Conservation (phyloP, 2,329 filamentous ascomycete species). For the Curvularia verruculosa region DNA sequence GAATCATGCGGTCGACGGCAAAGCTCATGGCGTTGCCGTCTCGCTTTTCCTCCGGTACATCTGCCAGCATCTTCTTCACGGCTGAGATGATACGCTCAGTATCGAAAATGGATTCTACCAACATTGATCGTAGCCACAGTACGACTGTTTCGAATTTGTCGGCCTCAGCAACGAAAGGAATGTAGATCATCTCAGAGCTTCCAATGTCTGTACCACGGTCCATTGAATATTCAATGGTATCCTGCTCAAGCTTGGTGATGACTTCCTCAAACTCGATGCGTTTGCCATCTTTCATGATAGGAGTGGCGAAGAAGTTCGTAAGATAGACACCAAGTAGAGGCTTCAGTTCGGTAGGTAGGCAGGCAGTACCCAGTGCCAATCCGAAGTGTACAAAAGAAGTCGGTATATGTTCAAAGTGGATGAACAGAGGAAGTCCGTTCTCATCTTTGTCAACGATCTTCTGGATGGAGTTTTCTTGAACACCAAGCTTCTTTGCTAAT, state of each 20-base stretch:
- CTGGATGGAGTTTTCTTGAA: conserved; percentile 72
- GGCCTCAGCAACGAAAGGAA: conserved; percentile 84
- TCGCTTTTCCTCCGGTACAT: conserved; percentile 90
- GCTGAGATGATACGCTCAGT: conserved; percentile 65
- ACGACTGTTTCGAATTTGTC: conserved; percentile 85
- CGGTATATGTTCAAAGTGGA: conserved; percentile 95
- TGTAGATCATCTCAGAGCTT: conserved; percentile 79
- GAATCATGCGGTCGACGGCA: conserved; percentile 74
- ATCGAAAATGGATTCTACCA: conserved; percentile 90
- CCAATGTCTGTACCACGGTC: conserved; percentile 71
- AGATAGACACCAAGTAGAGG: conserved; percentile 84
- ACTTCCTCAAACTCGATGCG: conserved; percentile 88
- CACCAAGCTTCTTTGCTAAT: conserved; percentile 72
- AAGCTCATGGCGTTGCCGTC: conserved; percentile 73
- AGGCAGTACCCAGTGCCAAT: conserved; percentile 77
- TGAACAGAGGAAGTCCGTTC: conserved; percentile 73
- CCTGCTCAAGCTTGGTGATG: conserved; percentile 86
- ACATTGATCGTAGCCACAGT: conserved; percentile 81
- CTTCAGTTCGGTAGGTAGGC: conserved; percentile 79
- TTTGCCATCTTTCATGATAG: conserved; percentile 76
- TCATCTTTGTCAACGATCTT: conserved; percentile 73
- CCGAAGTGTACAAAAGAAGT: conserved; percentile 91
- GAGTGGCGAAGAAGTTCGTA: conserved; percentile 94
- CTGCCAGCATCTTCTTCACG: conserved; percentile 82
- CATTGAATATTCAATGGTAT: conserved; percentile 84